phyloP scores from a whole-genome alignment of 345 rosid species.

The Kandelia obovata region DNA sequence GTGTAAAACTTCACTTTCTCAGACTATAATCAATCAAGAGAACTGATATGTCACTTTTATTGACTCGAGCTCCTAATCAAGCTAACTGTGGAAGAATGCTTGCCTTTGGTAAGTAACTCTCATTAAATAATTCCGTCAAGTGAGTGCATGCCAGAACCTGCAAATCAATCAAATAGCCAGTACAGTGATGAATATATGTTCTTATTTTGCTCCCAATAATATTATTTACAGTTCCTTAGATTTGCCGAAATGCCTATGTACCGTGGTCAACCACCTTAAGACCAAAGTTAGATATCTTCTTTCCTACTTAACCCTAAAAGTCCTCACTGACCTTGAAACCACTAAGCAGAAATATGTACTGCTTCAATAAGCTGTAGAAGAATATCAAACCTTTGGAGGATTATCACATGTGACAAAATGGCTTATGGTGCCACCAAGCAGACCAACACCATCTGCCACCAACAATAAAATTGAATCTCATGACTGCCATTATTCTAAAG shows the following conservation, averaged over 20 bases:
- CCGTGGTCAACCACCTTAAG: background rate
- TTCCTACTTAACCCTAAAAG: constrained; percentile 1
- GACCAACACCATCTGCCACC: constrained; percentile 80
- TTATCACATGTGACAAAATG: constrained; percentile 55
- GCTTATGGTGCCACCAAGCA: constrained; percentile 90
- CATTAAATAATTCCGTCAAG: constrained; percentile 70
- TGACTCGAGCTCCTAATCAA: too few relatives aligned
- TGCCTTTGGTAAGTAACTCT: constrained; percentile 71
- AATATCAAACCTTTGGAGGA: constrained; percentile 77
- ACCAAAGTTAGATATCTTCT: background rate
- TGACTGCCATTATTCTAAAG: constrained; percentile 1
- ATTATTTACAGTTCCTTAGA: background rate
- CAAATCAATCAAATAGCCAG: background rate
- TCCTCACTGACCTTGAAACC: too few relatives aligned
- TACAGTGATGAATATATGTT: background rate
- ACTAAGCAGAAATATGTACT: background rate
- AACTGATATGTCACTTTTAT: constrained; percentile 1
- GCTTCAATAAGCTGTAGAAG: constrained; percentile 4
- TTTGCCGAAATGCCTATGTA: background rate
- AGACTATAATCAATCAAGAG: constrained; percentile 44
- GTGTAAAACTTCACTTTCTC: constrained; percentile 76
- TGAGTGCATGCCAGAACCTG: constrained; percentile 93
- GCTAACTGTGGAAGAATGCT: constrained; percentile 14
- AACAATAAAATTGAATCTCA: constrained; percentile 9
- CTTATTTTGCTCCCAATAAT: background rate